Evolutionary conservation across 2,329 filamentous ascomycete species (phyloP).

Genomic region (Monilinia aucupariae): DNA sequence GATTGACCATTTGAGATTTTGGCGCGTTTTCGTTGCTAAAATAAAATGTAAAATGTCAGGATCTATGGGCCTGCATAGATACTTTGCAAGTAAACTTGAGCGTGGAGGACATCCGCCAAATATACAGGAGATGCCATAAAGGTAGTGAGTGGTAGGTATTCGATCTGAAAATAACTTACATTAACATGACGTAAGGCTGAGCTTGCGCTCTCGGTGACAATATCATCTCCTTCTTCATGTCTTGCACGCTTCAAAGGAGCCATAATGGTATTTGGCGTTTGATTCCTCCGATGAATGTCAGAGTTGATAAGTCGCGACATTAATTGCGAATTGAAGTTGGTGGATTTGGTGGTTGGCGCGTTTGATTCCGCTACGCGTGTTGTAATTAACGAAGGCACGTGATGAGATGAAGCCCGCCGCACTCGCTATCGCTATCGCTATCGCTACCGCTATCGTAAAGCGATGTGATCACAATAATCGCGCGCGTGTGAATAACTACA

Average conservation of each 20-base stretch:
- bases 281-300: background rate
- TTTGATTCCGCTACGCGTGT: background rate
- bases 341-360: background rate
- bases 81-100: background rate
- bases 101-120: background rate
- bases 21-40: constrained; percentile 39
- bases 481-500: too few species aligned
- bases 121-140: background rate
- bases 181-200: constrained; percentile 26
- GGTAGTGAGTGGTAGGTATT: background rate
- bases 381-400: background rate
- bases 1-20: constrained; percentile 34
- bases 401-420: background rate
- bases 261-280: constrained; percentile 32
- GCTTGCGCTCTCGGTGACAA: constrained; percentile 31
- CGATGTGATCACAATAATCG: too few species aligned
- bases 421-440: too few species aligned
- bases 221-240: constrained; percentile 33
- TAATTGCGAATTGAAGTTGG: background rate
- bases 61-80: background rate
- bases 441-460: too few species aligned
- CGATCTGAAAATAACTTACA: constrained; percentile 11
- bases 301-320: background rate
- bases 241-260: constrained; percentile 40
- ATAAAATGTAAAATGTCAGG: constrained; percentile 14